Evolutionary conservation across 345 rosid genomes (phyloP), one percentile per base, ranked within the genome.

Genomic region (Citrus trifoliata): DNA sequence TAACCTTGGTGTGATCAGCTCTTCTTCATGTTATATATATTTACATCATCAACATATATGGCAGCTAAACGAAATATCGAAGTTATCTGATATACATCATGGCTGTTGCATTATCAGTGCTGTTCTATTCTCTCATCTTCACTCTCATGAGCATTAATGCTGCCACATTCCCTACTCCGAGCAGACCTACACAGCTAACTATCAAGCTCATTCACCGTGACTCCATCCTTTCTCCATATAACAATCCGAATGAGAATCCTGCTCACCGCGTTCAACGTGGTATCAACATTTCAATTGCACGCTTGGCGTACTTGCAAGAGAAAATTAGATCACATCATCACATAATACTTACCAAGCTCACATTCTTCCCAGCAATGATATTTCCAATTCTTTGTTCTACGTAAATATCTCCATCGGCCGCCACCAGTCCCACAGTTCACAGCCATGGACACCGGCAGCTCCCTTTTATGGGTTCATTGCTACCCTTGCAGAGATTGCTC

Each of bases 381-480:
- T 69, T 67, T 65, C 46, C 46, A 9, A 40, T 40, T 42, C 40
- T 0, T 10, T 82, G 75, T 86, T 89, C 55, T 69, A 83, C 1
- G 83, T 83, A 30, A 91, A 86, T 21, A 80, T 91, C 80, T 87
- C 94, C 0, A 68, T 91, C 6, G 94, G 94, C 21, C 81, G 65
- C 95, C 94, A 19, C 91, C 93, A 1, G 69, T 89, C 14, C 91
- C 85, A 0, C 92, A 90, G 62, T 84, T 86, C 53, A 77, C 86
- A 0, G 65, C 82, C 71, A 84, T 93, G 85, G 94, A 90, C 80
- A 88, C 90, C 0, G 94, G 94, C 53, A 93, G 91, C 74, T 85
- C 84, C 63, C 87, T 93, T 16, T n/a, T 86, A n/a, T 90, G 93
- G 95, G 76, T 90, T 25, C 82, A 78, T 42, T 89, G 95, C 81